phyloP scores from a whole-genome alignment of 2,329 filamentous ascomycete genomes.

The Thelonectria discophora region DNA sequence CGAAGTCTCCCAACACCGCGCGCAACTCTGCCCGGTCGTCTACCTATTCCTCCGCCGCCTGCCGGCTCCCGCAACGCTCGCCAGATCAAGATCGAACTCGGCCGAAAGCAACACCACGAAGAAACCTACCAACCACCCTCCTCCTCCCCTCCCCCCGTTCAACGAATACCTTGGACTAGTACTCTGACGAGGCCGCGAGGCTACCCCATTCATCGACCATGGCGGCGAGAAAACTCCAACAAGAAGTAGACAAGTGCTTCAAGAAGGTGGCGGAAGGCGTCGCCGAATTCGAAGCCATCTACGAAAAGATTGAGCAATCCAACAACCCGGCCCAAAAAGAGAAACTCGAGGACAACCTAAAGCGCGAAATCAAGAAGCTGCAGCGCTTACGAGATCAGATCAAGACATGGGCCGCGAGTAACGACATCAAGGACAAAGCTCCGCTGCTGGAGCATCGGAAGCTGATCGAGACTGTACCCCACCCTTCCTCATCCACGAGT shows the following conservation, averaged over 20 bases:
- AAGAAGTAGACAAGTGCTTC: constrained; percentile 99
- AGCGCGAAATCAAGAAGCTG: constrained; percentile 99
- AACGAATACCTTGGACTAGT: constrained; percentile 19
- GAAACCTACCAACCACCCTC: constrained; percentile 7
- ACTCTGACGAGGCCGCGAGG: constrained; percentile 30
- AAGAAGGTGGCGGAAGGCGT: constrained; percentile 97
- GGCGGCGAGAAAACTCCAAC: constrained; percentile 94
- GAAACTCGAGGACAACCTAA: constrained; percentile 96
- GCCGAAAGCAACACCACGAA: constrained; percentile 24
- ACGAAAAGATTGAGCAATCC: constrained; percentile 96
- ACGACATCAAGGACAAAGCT: constrained; percentile 99
- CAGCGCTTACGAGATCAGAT: constrained; percentile 97
- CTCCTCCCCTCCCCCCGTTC: constrained; percentile 10
- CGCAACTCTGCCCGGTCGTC: constrained; percentile 21
- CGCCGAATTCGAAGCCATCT: constrained; percentile 89
- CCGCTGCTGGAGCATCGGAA: constrained; percentile 92
- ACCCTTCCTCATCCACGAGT: constrained; percentile 14
- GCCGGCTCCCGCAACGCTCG: constrained; percentile 20
- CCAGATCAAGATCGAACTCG: constrained; percentile 25
- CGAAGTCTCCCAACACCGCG: constrained; percentile 21
- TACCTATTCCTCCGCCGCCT: constrained; percentile 27
- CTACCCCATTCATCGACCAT: constrained; percentile 62
- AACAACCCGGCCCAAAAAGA: constrained; percentile 96
- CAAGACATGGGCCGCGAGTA: constrained; percentile 98
- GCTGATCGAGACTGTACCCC: constrained; percentile 92